These are phyloP conservation scores for Alternaria novae-zelandiae DNA, from an alignment of 2,329 filamentous ascomycete genomes.

Conservation along the genomic window DNA sequence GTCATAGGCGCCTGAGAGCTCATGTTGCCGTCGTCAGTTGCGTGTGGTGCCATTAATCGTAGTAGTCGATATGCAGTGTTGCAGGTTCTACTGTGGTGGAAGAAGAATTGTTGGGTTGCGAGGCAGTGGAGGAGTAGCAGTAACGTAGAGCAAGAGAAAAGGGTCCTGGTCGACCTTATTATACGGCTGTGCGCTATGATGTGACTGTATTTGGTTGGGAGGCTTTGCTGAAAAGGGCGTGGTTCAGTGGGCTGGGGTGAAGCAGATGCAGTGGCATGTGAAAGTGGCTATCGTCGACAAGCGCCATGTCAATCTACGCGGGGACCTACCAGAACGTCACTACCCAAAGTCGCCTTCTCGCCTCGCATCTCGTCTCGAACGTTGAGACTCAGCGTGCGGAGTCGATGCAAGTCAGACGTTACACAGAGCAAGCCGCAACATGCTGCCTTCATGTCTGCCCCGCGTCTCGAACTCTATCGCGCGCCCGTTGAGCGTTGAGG, in stretches of 20 bases:
- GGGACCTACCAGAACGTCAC: slow-evolving; percentile 9
- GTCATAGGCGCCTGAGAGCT: slow-evolving; percentile 39
- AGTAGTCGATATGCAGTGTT: slow-evolving; percentile 9
- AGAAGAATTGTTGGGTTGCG: slow-evolving; percentile 10
- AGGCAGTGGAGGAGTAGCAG: slow-evolving; percentile 10
- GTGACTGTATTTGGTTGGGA: slow-evolving; percentile 23
- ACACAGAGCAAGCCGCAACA: slow-evolving; percentile 5
- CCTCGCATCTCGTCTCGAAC: background rate
- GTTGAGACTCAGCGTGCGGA: slow-evolving; percentile 2
- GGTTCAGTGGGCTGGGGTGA: slow-evolving; percentile 11
- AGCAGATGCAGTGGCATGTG: slow-evolving; percentile 28
- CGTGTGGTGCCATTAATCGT: slow-evolving; percentile 42
- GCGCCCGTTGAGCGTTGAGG: slow-evolving; percentile 17
- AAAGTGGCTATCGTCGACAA: slow-evolving; percentile 16
- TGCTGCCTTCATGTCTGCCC: slow-evolving; percentile 7
- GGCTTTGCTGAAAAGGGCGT: slow-evolving; percentile 31
- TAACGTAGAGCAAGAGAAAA: slow-evolving; percentile 15
- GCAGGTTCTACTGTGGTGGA: background rate
- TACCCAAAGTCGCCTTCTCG: background rate
- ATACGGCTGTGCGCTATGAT: slow-evolving; percentile 28
- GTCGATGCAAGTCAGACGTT: background rate
- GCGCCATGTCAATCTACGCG: background rate
- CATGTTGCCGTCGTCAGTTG: slow-evolving; percentile 40
- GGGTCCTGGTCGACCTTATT: slow-evolving; percentile 27
- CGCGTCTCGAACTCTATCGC: slow-evolving; percentile 7